These are phyloP conservation scores for Stipa capillata DNA, from an alignment of 176 grass and related monocot species.

Conservation along the genomic window DNA sequence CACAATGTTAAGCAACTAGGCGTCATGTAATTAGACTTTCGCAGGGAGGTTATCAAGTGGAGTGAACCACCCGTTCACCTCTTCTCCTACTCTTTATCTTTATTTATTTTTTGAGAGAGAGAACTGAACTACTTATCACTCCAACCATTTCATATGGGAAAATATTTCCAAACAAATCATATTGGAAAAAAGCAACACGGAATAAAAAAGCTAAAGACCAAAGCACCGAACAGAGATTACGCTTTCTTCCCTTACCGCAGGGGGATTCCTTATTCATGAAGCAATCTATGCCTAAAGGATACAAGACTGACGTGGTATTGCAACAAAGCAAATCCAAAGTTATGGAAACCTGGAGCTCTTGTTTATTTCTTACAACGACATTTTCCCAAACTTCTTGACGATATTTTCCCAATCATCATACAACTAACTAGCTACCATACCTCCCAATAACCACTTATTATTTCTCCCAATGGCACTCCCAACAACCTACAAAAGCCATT, in stretches of 20 bases:
- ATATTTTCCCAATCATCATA: constrained; percentile 4
- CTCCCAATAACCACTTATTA: neutral
- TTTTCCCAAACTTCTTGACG: neutral
- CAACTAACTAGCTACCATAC: neutral
- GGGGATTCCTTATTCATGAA: constrained; percentile 6
- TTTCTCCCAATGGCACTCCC: neutral
- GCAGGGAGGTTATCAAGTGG: neutral
- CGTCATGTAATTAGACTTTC: constrained; percentile 17
- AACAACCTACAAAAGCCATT: constrained; percentile 18
- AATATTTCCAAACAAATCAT: neutral
- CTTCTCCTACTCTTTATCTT: neutral
- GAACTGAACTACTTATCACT: neutral
- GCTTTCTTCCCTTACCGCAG: neutral
- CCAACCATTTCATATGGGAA: neutral
- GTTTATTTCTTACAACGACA: constrained; percentile 30
- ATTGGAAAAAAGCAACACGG: too few relatives aligned
- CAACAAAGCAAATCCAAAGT: neutral
- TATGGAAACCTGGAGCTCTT: constrained; percentile 22
- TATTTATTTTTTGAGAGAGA: too few relatives aligned
- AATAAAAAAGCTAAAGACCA: too few relatives aligned
- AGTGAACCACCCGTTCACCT: constrained; percentile 17
- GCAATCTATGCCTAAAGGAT: neutral
- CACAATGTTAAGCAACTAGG: constrained; percentile 22
- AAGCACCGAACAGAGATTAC: neutral
- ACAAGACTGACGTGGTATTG: neutral